These are phyloP conservation scores for Casuarina glauca DNA, from an alignment of 306 rosid species.

Conservation along the genomic window DNA sequence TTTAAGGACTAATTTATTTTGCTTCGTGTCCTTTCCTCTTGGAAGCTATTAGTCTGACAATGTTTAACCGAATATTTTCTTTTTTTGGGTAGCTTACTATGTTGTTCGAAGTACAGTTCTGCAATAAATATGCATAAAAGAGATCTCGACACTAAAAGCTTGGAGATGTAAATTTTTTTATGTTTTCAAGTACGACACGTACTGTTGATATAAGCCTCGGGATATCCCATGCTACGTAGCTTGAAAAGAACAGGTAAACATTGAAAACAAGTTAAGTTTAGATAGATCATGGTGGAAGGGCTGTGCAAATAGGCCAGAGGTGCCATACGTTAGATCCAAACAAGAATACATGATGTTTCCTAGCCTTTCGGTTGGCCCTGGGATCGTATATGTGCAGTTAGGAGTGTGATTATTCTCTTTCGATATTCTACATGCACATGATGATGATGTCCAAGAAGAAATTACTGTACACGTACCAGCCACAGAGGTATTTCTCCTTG, in stretches of 20 bases:
- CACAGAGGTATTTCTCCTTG: constrained; percentile 77
- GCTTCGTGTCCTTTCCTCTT: background rate
- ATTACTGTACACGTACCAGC: constrained; percentile 48
- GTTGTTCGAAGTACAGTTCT: background rate
- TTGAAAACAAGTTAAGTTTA: background rate
- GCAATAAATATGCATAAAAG: background rate
- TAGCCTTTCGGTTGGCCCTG: no score
- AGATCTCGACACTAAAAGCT: background rate
- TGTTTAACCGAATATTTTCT: background rate
- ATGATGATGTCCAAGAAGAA: no score
- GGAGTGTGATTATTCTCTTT: background rate
- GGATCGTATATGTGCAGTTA: no score
- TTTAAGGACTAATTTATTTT: no score
- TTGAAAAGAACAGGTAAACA: background rate
- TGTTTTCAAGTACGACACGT: background rate
- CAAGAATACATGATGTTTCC: background rate
- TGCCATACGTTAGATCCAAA: no score
- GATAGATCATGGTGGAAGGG: background rate
- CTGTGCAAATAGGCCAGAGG: background rate
- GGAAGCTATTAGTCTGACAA: background rate
- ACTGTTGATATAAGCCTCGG: background rate
- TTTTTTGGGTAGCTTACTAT: background rate
- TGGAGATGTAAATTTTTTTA: no score
- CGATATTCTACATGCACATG: background rate
- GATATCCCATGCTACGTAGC: background rate